Conservation (phyloP, 306 rosid genomes). For the Dryas drummondii region DNA sequence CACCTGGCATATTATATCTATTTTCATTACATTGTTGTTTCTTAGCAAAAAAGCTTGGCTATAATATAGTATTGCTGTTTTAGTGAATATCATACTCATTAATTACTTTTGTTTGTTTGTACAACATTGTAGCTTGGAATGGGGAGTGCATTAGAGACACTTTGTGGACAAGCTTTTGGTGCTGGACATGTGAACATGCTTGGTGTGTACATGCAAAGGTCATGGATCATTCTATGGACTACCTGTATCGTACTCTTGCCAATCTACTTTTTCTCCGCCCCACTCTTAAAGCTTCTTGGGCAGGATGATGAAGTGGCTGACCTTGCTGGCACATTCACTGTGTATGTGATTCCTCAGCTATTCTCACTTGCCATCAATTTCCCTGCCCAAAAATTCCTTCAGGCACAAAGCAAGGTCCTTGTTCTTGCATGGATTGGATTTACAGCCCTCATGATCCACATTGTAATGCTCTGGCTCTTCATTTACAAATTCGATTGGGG, state of each 20-base stretch:
- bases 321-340: conserved; percentile 56
- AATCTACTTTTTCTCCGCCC: conserved; percentile 63
- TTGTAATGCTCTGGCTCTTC: conserved; percentile 63
- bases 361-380: conserved; percentile 67
- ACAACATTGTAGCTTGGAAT: conserved; percentile 54
- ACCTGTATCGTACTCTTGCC: conserved; percentile 59
- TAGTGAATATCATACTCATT: no score
- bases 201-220: conserved; percentile 89
- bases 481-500: conserved; percentile 53
- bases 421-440: conserved; percentile 74
- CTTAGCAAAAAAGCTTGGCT: no score
- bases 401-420: conserved; percentile 74
- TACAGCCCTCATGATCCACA: conserved; percentile 45
- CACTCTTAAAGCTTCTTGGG: conserved; percentile 65
- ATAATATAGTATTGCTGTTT: no score
- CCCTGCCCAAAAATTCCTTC: conserved; percentile 87
- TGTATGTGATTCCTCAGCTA: conserved; percentile 60
- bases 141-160: conserved; percentile 92
- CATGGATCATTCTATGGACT: conserved; percentile 60
- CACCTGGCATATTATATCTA: no score
- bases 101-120: no score
- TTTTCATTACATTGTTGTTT: no score
- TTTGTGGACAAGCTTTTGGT: conserved; percentile 92
- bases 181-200: conserved; percentile 78
- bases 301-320: conserved; percentile 72